These are phyloP conservation scores for Metarhizium brunneum DNA, from an alignment of 2,329 filamentous ascomycete genomes.

Conservation along the genomic window DNA sequence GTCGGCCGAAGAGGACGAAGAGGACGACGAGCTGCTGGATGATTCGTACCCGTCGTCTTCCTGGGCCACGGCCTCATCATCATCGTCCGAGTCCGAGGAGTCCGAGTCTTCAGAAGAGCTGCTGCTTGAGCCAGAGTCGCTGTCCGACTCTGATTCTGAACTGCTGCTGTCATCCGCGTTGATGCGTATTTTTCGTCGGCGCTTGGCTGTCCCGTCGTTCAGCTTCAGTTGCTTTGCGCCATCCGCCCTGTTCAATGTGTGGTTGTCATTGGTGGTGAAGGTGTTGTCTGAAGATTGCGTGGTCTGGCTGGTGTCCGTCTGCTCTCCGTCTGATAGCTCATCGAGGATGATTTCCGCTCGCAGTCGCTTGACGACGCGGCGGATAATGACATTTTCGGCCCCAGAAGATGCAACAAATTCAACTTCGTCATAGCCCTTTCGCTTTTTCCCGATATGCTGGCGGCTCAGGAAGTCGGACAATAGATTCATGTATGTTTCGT, in stretches of 20 bases:
- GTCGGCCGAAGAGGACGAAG: slow-evolving; percentile 27
- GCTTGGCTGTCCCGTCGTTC: slow-evolving; percentile 39
- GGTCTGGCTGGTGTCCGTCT: slow-evolving; percentile 24
- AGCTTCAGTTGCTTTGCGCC: slow-evolving; percentile 31
- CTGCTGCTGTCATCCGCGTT: slow-evolving; percentile 34
- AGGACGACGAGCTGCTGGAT: slow-evolving; percentile 33
- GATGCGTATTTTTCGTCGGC: slow-evolving; percentile 42
- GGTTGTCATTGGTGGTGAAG: slow-evolving; percentile 18
- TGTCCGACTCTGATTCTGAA: slow-evolving; percentile 21
- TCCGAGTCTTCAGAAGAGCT: slow-evolving; percentile 29
- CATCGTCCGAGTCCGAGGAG: slow-evolving; percentile 16
- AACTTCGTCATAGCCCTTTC: slow-evolving; percentile 44
- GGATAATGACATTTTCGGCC: slow-evolving; percentile 40
- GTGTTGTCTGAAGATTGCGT: slow-evolving; percentile 20
- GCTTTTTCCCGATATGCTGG: slow-evolving; percentile 27
- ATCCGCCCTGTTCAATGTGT: slow-evolving; percentile 14
- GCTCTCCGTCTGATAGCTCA: slow-evolving; percentile 42
- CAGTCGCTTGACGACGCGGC: slow-evolving; percentile 52
- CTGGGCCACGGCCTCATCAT: slow-evolving; percentile 10
- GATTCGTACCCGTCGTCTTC: slow-evolving; percentile 18
- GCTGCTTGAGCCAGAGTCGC: slow-evolving; percentile 23
- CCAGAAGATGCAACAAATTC: slow-evolving; percentile 40
- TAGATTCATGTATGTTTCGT: slow-evolving; percentile 45
- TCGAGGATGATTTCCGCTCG: slow-evolving; percentile 49
- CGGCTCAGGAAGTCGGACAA: slow-evolving; percentile 37